Evolutionary conservation across 2,329 filamentous ascomycete genomes (phyloP).

Genomic region (Davidsoniella eucalypti): DNA sequence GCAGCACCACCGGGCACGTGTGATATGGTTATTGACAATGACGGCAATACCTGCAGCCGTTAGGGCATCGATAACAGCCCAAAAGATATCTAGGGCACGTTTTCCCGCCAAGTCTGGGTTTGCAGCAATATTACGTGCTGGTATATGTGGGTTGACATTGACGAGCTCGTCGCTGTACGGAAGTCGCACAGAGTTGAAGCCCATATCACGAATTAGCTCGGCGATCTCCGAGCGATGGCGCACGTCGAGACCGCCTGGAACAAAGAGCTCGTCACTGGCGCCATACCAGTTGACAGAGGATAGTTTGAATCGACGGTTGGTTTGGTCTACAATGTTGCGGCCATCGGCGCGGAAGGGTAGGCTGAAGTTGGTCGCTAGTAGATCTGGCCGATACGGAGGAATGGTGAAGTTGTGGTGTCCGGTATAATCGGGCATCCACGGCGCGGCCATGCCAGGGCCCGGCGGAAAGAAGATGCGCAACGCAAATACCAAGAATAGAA

Average conservation of each 20-base stretch:
- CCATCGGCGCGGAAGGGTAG: constrained; percentile 44
- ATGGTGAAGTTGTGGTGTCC: constrained; percentile 29
- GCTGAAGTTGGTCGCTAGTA: constrained; percentile 28
- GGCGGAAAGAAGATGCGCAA: constrained; percentile 11
- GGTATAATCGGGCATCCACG: constrained; percentile 32
- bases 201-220: constrained; percentile 39
- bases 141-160: constrained; percentile 34
- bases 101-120: constrained; percentile 43
- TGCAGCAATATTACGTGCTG: constrained; percentile 31
- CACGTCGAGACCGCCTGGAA: constrained; percentile 46
- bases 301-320: constrained; percentile 42
- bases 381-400: constrained; percentile 26
- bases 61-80: constrained; percentile 39
- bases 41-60: constrained; percentile 47
- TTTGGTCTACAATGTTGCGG: constrained; percentile 42
- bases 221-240: constrained; percentile 46
- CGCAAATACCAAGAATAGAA: constrained; percentile 1
- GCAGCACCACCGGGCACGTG: constrained; percentile 51
- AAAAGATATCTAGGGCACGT: constrained; percentile 43
- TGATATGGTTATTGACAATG: constrained; percentile 57
- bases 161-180: constrained; percentile 57
- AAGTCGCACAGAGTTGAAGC: constrained; percentile 54
- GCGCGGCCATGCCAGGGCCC: constrained; percentile 15
- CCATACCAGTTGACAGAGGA: constrained; percentile 57
- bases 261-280: constrained; percentile 48